These are phyloP conservation scores for Russula sp. DNA, from an alignment of 768 basidiomycete species.

Conservation along the genomic window DNA sequence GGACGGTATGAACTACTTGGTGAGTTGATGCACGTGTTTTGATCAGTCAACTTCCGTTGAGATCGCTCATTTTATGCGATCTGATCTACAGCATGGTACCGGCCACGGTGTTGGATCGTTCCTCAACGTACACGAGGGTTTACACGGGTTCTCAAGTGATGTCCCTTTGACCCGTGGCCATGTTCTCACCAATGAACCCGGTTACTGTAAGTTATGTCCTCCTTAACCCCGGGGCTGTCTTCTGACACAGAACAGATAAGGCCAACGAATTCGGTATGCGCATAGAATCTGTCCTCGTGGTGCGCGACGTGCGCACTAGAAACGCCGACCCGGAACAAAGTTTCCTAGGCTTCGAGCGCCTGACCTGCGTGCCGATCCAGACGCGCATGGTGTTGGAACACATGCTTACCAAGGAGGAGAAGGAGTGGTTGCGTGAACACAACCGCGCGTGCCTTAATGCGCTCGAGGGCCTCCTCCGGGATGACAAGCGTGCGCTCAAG, in stretches of 20 bases:
- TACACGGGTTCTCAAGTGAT: conserved; percentile 67
- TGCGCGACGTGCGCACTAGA: conserved; percentile 68
- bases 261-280: conserved; percentile 85
- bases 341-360: conserved; percentile 88
- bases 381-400: conserved; percentile 79
- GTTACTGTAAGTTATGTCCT: conserved; percentile 62
- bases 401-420: conserved; percentile 83
- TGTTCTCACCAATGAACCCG: conserved; percentile 92
- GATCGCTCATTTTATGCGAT: conserved; percentile 2
- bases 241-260: conserved; percentile 39
- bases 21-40: conserved; percentile 32
- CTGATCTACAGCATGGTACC: conserved; percentile 64
- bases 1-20: conserved; percentile 76
- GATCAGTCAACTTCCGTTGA: background rate
- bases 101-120: conserved; percentile 89
- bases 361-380: conserved; percentile 93
- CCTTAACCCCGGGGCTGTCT: background rate
- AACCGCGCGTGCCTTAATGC: conserved; percentile 65
- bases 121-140: conserved; percentile 80
- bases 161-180: conserved; percentile 77
- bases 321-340: conserved; percentile 62
- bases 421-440: conserved; percentile 82
- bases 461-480: conserved; percentile 59
- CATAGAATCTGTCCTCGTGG: conserved; percentile 80
- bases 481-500: conserved; percentile 74